These are phyloP conservation scores for Mycosarcoma maydis DNA, from an alignment of 1,284 basidiomycete genomes.

Conservation along the genomic window DNA sequence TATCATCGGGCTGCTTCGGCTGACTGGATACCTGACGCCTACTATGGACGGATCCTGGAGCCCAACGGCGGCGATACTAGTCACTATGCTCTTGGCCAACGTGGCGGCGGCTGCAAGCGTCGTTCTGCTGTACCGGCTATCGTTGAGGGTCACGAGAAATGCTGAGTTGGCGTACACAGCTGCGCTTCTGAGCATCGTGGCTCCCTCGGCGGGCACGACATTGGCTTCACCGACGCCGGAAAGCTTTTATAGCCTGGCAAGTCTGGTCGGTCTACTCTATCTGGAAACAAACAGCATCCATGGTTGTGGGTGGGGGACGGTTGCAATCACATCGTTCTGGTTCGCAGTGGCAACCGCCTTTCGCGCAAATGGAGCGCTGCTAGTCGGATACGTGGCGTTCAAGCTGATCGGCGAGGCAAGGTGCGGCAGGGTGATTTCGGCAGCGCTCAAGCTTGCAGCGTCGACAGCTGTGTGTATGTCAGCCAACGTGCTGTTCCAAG, in stretches of 20 bases:
- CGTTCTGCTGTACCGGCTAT: constrained; percentile 71
- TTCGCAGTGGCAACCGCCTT: constrained; percentile 78
- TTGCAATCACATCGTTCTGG: constrained; percentile 70
- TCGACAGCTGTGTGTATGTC: constrained; percentile 33
- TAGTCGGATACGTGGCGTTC: constrained; percentile 73
- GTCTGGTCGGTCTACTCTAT: constrained; percentile 40
- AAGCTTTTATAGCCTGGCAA: constrained; percentile 80
- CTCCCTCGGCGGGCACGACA: constrained; percentile 79
- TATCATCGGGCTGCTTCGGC: constrained; percentile 46
- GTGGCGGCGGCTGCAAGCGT: constrained; percentile 68
- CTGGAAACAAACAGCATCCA: constrained; percentile 6
- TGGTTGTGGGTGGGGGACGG: too few relatives aligned
- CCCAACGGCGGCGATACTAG: constrained; percentile 30
- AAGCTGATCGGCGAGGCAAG: constrained; percentile 21
- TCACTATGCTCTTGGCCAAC: constrained; percentile 40
- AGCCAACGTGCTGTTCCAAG: constrained; percentile 80
- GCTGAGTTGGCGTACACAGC: constrained; percentile 73
- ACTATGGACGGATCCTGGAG: constrained; percentile 39
- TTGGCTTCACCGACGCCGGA: constrained; percentile 81
- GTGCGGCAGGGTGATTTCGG: background rate
- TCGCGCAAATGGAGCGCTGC: constrained; percentile 83
- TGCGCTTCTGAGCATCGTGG: constrained; percentile 77
- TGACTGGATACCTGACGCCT: constrained; percentile 27
- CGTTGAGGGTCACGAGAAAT: constrained; percentile 65
- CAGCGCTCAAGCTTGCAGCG: constrained; percentile 1